phyloP scores from a whole-genome alignment of 441 rosid genomes.

The Populus tomentosa region DNA sequence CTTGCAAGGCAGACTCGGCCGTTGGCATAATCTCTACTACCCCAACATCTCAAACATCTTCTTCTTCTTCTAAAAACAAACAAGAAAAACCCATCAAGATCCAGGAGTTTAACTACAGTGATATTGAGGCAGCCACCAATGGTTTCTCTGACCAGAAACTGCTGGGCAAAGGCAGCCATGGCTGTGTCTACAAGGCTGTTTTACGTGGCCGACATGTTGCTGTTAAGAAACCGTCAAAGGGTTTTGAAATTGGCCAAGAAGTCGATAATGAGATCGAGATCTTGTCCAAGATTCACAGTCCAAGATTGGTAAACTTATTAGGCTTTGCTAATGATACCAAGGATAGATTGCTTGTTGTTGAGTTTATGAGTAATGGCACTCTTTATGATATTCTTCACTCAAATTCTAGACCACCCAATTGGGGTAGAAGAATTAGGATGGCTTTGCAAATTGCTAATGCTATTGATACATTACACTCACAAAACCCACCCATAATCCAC shows the following conservation, averaged over 20 bases:
- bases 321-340: conserved; percentile 69
- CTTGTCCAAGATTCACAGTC: conserved; percentile 80
- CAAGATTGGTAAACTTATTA: conserved; percentile 81
- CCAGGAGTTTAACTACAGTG: conserved; percentile 74
- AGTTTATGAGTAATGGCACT: conserved; percentile 90
- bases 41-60: conserved; percentile 25
- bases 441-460: conserved; percentile 90
- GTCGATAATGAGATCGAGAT: conserved; percentile 93
- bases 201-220: conserved; percentile 81
- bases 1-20: conserved; percentile 84
- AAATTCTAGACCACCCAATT: conserved; percentile 48
- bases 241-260: conserved; percentile 55
- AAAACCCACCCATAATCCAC: conserved; percentile 79
- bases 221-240: conserved; percentile 72
- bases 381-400: conserved; percentile 87
- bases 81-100: conserved; percentile 63
- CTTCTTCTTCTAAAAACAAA: conserved; percentile 38
- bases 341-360: conserved; percentile 81
- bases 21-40: conserved; percentile 31
- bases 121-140: conserved; percentile 85
- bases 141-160: conserved; percentile 79
- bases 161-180: conserved; percentile 95
- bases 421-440: conserved; percentile 76
- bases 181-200: conserved; percentile 85
- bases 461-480: conserved; percentile 64